phyloP scores from a whole-genome alignment of 2,329 filamentous ascomycete genomes.

The Fusarium sp. region DNA sequence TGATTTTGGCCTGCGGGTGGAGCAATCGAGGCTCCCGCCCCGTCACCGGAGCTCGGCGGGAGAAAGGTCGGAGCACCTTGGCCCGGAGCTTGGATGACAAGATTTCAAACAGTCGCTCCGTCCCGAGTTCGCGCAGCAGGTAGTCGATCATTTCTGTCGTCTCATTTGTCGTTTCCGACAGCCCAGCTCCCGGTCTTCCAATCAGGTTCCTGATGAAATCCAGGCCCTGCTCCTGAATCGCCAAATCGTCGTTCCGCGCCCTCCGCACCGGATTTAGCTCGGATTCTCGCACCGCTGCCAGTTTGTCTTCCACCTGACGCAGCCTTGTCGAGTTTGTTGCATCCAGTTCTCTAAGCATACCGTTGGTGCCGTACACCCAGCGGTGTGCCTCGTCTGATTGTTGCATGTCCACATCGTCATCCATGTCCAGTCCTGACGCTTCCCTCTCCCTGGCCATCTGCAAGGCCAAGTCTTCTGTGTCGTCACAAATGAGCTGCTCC shows the following conservation, averaged over 20 bases:
- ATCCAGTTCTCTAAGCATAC: conserved; percentile 47
- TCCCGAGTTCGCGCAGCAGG: conserved; percentile 79
- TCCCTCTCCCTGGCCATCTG: conserved; percentile 49
- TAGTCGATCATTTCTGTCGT: conserved; percentile 84
- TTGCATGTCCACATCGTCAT: conserved; percentile 69
- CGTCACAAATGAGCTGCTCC: conserved; percentile 77
- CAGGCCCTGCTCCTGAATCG: conserved; percentile 90
- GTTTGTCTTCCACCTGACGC: conserved; percentile 60
- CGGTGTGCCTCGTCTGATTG: conserved; percentile 56
- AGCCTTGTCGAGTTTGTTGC: conserved; percentile 54
- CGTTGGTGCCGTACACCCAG: conserved; percentile 49
- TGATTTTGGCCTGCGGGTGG: conserved; percentile 73
- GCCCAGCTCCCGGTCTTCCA: conserved; percentile 64
- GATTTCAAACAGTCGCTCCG: conserved; percentile 83
- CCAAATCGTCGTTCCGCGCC: conserved; percentile 80
- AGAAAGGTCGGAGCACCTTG: conserved; percentile 64
- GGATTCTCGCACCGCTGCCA: conserved; percentile 67
- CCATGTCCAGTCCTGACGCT: conserved; percentile 54
- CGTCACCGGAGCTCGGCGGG: conserved; percentile 50
- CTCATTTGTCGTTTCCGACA: conserved; percentile 60
- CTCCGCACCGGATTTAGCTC: conserved; percentile 76
- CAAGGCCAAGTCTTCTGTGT: conserved; percentile 65
- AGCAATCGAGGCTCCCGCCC: conserved; percentile 61
- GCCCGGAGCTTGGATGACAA: conserved; percentile 81
- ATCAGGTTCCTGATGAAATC: conserved; percentile 93